Conservation (phyloP, 371 early-diverging fungal genomes). For the Conidiobolus incongruus region DNA sequence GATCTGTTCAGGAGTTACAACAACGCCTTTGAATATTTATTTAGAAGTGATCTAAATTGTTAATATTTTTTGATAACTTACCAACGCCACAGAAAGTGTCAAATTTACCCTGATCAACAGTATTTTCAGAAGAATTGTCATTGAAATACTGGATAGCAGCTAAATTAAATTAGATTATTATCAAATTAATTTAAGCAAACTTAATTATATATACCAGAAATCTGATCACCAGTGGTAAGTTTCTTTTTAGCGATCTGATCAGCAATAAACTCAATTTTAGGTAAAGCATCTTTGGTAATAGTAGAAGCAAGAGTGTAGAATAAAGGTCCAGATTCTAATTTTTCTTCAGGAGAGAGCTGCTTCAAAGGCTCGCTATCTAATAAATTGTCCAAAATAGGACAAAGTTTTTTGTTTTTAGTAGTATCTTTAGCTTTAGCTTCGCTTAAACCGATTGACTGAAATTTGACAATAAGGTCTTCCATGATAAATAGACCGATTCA, state of each 20-base stretch:
- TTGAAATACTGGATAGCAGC: constrained; percentile 78
- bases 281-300: constrained; percentile 43
- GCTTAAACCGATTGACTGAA: constrained; percentile 69
- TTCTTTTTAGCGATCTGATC: constrained; percentile 30
- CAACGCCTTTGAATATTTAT: constrained; percentile 27
- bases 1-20: constrained; percentile 47
- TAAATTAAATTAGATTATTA: constrained; percentile 13
- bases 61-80: too few relatives aligned
- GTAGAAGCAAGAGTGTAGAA: constrained; percentile 75
- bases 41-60: too few relatives aligned
- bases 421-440: constrained; percentile 86
- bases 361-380: constrained; percentile 38
- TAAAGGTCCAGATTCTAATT: constrained; percentile 47
- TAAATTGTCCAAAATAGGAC: constrained; percentile 39
- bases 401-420: constrained; percentile 80
- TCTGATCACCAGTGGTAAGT: constrained; percentile 62
- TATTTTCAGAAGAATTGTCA: constrained; percentile 10
- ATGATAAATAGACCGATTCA: not conserved
- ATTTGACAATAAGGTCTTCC: constrained; percentile 34
- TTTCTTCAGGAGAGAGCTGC: constrained; percentile 19
- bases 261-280: constrained; percentile 54
- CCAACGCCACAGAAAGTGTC: constrained; percentile 78
- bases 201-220: constrained; percentile 32
- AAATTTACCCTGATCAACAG: constrained; percentile 37
- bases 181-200: not conserved